Conservation (phyloP, 2,329 filamentous ascomycete species). For the Hirsutella thompsonii region DNA sequence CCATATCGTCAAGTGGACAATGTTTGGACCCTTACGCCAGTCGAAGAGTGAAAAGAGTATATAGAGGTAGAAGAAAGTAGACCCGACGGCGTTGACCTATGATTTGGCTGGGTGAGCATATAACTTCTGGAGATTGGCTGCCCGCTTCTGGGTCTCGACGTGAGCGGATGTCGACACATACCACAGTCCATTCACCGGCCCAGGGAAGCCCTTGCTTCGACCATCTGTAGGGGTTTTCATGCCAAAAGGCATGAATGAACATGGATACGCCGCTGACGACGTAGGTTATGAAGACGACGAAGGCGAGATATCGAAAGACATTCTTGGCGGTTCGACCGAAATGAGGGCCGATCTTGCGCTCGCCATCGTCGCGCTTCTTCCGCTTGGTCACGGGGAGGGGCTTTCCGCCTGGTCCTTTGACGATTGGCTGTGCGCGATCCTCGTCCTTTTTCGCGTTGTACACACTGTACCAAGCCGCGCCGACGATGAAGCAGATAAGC, state of each 20-base stretch:
- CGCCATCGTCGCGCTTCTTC: conserved; percentile 33
- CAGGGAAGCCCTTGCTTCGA: conserved; percentile 40
- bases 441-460: conserved; percentile 36
- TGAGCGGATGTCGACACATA: conserved; percentile 31
- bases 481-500: conserved; percentile 35
- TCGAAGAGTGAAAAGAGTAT: conserved; percentile 80
- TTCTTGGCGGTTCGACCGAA: conserved; percentile 56
- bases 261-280: conserved; percentile 62
- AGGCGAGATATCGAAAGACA: conserved; percentile 63
- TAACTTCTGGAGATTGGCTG: not conserved
- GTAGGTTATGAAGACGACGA: conserved; percentile 61
- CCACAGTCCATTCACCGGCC: conserved; percentile 67
- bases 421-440: conserved; percentile 29
- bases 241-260: conserved; percentile 56
- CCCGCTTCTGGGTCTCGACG: not conserved
- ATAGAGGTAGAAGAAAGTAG: conserved; percentile 78
- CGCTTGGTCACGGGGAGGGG: conserved; percentile 61
- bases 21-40: conserved; percentile 65
- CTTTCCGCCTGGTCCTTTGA: conserved; percentile 76
- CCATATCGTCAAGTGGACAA: conserved; percentile 75
- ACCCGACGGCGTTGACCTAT: conserved; percentile 74
- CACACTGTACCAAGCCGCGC: conserved; percentile 39
- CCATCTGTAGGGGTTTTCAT: conserved; percentile 24
- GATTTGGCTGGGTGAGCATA: not conserved
- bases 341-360: conserved; percentile 31